A percentile compares a stretch with the other conserved stretches of the same genome.
Evolutionary conservation across 495 filamentous ascomycete species (phyloP).

Genomic region (Penicillium daleae): DNA sequence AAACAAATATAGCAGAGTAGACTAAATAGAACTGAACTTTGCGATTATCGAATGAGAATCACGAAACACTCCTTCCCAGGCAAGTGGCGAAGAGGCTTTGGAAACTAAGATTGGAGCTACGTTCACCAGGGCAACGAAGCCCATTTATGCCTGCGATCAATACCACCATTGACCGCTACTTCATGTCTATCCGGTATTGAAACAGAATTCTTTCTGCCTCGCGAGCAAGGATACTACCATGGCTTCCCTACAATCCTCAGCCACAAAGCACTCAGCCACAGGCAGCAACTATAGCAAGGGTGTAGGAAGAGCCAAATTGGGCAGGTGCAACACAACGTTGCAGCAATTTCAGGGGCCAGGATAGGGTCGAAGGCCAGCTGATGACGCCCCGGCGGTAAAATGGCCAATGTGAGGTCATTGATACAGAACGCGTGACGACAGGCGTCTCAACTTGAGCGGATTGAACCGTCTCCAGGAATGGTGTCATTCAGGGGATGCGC

Average conservation of each 20-base stretch:
- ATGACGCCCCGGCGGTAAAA: background rate
- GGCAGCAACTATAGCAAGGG: background rate
- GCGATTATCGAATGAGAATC: background rate
- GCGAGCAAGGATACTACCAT: background rate
- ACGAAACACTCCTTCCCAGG: background rate
- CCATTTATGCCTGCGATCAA: background rate
- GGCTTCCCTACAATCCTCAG: background rate
- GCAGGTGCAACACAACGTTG: background rate
- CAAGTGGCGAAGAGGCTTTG: background rate
- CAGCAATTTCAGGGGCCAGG: background rate
- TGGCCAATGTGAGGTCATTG: background rate
- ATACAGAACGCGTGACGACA: background rate
- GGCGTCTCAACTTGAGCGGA: background rate
- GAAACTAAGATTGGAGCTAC: background rate
- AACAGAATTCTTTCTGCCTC: background rate
- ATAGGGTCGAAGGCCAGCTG: background rate
- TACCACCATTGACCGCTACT: background rate
- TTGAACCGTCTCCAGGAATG: background rate
- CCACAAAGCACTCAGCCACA: background rate
- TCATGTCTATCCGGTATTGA: background rate
- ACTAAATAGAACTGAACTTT: background rate
- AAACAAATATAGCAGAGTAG: background rate
- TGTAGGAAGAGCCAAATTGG: background rate
- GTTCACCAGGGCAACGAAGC: constrained; percentile 4
- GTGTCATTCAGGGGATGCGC: background rate